A percentile compares a stretch with the other conserved stretches of the same genome.
Evolutionary conservation across 495 filamentous ascomycete species (phyloP).

Genomic region (Penicillium ochrochloron): DNA sequence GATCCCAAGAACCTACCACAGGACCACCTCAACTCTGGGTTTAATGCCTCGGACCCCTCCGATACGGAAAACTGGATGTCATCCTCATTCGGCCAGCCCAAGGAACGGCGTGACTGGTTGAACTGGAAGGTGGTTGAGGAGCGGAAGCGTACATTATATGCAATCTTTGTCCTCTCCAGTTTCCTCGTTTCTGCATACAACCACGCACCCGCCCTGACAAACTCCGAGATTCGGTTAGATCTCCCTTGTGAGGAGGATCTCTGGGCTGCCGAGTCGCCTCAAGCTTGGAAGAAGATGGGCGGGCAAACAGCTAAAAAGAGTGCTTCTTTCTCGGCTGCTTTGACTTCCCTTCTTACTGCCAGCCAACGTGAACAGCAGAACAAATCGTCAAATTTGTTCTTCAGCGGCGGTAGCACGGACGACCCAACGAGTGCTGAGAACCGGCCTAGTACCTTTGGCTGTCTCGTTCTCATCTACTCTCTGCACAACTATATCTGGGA

Average conservation of each 20-base stretch:
- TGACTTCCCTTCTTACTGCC: constrained; percentile 79
- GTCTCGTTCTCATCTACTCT: constrained; percentile 90
- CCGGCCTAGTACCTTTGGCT: constrained; percentile 91
- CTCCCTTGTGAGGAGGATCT: constrained; percentile 94
- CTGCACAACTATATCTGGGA: constrained; percentile 99
- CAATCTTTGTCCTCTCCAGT: constrained; percentile 88
- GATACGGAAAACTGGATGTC: constrained; percentile 37
- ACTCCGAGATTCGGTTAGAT: constrained; percentile 91
- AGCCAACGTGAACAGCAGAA: constrained; percentile 71
- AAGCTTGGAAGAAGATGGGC: constrained; percentile 76
- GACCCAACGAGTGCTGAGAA: constrained; percentile 65
- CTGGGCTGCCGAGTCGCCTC: constrained; percentile 81
- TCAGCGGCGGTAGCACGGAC: constrained; percentile 30
- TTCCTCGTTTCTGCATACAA: constrained; percentile 93
- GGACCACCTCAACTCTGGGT: constrained; percentile 38
- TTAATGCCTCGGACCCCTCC: constrained; percentile 16
- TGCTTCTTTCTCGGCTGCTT: constrained; percentile 72
- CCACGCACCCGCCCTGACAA: constrained; percentile 85
- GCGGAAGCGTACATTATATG: constrained; percentile 90
- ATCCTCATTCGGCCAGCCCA: constrained; percentile 51
- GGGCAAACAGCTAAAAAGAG: constrained; percentile 67
- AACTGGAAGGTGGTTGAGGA: constrained; percentile 89
- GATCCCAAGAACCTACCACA: constrained; percentile 46
- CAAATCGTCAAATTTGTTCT: constrained; percentile 52
- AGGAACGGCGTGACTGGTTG: constrained; percentile 84